Conservation (phyloP, 2,329 filamentous ascomycete species). For the Bipolaris sorokiniana region DNA sequence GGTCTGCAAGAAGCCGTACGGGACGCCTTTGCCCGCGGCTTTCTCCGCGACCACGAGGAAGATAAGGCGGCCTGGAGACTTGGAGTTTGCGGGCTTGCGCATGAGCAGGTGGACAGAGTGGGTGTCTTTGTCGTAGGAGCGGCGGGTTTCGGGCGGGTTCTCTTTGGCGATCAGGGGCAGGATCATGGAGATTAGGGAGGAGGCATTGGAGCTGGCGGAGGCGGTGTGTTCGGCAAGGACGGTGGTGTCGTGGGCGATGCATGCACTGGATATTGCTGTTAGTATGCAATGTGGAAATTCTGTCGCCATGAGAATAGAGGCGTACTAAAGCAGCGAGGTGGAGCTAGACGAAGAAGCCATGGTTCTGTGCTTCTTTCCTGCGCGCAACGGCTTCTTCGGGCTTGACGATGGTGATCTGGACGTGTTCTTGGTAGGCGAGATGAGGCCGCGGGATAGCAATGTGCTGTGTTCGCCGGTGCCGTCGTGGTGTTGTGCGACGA, state of each 20-base stretch:
- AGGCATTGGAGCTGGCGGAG: conserved; percentile 80
- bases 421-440: too few species aligned
- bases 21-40: conserved; percentile 81
- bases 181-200: conserved; percentile 88
- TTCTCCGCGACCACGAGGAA: conserved; percentile 89
- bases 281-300: conserved; percentile 11
- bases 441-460: too few species aligned
- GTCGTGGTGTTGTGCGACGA: too few species aligned
- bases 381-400: too few species aligned
- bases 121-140: too few species aligned
- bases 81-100: conserved; percentile 93
- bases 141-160: conserved; percentile 84
- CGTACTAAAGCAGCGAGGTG: conserved; percentile 50
- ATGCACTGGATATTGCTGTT: conserved; percentile 66
- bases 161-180: conserved; percentile 91
- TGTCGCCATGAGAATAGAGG: too few species aligned
- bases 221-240: conserved; percentile 93
- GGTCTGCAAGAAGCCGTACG: conserved; percentile 90
- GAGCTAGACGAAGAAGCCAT: conserved; percentile 50
- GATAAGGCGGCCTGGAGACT: conserved; percentile 83
- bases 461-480: too few species aligned
- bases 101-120: conserved; percentile 88
- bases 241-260: conserved; percentile 90
- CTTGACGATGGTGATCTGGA: too few species aligned
- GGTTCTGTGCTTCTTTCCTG: too few species aligned